Percentiles rank a stretch among this genome's conserved stretches.
Conservation (phyloP, 768 basidiomycete genomes). For the Lactarius quietus region DNA sequence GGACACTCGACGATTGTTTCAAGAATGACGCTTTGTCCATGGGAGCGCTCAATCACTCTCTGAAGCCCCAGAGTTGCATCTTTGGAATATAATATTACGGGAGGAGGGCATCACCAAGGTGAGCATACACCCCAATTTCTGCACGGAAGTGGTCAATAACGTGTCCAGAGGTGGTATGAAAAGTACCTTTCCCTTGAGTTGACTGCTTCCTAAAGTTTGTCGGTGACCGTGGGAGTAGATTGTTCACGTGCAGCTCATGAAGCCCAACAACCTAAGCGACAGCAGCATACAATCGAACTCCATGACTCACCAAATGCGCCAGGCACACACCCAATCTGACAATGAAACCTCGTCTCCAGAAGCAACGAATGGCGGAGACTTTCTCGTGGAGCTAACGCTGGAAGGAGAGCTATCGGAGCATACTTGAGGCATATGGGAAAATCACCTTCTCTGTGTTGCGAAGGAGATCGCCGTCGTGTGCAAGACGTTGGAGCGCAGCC, state of each 20-base stretch:
- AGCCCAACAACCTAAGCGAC: conserved; percentile 11
- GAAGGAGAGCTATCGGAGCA: no score
- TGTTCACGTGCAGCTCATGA: conserved; percentile 46
- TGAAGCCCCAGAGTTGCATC: no score
- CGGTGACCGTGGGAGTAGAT: conserved; percentile 82
- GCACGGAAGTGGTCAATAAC: no score
- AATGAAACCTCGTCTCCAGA: conserved; percentile 2
- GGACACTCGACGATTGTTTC: no score
- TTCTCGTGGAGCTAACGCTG: no score
- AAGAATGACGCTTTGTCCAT: conserved; percentile 80
- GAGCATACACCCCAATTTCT: no score
- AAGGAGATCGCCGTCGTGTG: no score
- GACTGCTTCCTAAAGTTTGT: conserved; percentile 81
- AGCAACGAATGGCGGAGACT: conserved; percentile 24
- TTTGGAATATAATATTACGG: no score
- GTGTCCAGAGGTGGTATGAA: no score
- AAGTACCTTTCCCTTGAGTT: conserved; percentile 80
- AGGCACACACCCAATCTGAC: background rate
- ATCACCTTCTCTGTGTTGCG: no score
- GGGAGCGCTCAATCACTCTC: conserved; percentile 75
- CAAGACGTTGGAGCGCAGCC: no score
- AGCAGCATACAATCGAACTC: conserved; percentile 11
- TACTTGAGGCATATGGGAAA: no score
- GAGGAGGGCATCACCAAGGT: conserved; percentile 65
- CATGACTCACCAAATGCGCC: conserved; percentile 15